Base-by-base conservation (phyloP, 176 grass and related monocot species). In the Leersia perrieri region DNA sequence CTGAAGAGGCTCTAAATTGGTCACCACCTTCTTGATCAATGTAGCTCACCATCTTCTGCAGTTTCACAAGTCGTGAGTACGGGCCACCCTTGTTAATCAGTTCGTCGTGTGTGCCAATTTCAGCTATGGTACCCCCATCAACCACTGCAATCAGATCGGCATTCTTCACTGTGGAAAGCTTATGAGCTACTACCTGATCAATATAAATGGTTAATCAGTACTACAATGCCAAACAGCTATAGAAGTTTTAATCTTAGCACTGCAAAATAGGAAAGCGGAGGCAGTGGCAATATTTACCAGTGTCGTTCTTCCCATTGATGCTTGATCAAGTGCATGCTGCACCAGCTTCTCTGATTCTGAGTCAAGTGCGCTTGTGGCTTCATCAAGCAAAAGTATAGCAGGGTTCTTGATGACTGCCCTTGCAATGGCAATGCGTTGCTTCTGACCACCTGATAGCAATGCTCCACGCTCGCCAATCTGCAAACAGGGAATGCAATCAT, bases 281-380 rank as follows among this genome's bases (percentile, higher is more conserved):
- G 34, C 53, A 23, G 60, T 35, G 22, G 1, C 10, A 25, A 31
- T 25, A n/a, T 32, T 68, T 95, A 98, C 92, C 88, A 98, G 76
- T 68, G 96, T 98, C 67, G 96, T 98, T 91, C 96, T 90, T 77
- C 96, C 96, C 96, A 99, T 93, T 62, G 96, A 95, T 63, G 96
- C 96, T 95, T 99, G 96, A 79, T 99, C 92, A 55, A 99, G 92
- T 22, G 96, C 88, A 82, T 89, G 90, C 66, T 95, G 92, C 63
- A 99, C 96, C 42, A 99, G 68, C 84, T 98, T 98, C 73, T 98
- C 96, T 8, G 96, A 98, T 75, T 98, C 96, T 0, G 92, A 93
- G 84, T 99, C 96, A 60, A 99, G 96, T 47, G 96, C 96, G 51
- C 96, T 99, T 27, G 96, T 99, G 44, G 96, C 96, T 87, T 99